Evolutionary conservation across 1,284 basidiomycete genomes (phyloP), one percentile per base, ranked within the genome.

Genomic region (Psilocybe mexicana): DNA sequence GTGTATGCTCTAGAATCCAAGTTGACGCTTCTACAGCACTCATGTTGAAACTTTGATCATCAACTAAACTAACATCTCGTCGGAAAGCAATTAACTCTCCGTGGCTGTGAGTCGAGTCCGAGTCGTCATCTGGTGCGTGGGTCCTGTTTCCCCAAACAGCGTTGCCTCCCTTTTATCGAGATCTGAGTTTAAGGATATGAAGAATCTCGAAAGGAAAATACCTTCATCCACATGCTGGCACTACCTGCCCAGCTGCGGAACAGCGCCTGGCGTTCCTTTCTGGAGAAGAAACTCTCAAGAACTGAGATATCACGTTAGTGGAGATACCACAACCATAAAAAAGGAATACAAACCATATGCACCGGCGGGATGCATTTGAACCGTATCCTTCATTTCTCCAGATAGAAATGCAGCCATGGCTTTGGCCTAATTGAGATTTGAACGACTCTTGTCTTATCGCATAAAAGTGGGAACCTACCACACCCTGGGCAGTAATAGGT

Each of bases 181-280:
- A 11, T 18, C 24, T 43, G 23, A 38, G 11, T 1, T 38, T 11
- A 18, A 24, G 10, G 7, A 11, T 23, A 7, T 45, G 8, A 1
- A 46, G 4, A n/a, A 38, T n/a, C 38, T 8, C 33, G 51, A 25
- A 10, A 43, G 47, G 42, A 25, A 30, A 30, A 42, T 66, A 85
- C 91, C 83, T 95, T 95, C 62, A 94, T 85, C 93, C 93, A 95
- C 86, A 96, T 87, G 65, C 91, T 94, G 14, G 93, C 94, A 61
- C 92, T 90, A 42, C 96, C 96, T 1, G 94, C 93, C 97, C 96
- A 99, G 65, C 89, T 92, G 38, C 94, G 83, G 80, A 99, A 99
- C 12, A 99, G 80, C 58, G 85, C 88, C 57, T 93, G 93, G 0
- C 96, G 84, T 72, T 99, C 97, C 38, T 85, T 85, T 35, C 94